phyloP scores from a whole-genome alignment of 306 rosid genomes.

The Abrus precatorius region DNA sequence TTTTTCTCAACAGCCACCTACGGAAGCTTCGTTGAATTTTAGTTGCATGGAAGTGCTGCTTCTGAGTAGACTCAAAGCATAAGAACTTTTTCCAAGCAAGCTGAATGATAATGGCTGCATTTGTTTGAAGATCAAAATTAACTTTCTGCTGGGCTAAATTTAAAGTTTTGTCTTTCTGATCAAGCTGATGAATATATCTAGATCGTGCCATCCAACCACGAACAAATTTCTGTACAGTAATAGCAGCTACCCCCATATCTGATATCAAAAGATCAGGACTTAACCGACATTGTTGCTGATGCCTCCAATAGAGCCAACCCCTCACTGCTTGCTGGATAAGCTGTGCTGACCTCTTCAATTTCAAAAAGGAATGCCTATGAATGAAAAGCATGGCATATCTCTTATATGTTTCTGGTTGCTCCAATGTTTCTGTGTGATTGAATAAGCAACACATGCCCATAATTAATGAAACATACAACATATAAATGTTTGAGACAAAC shows the following conservation, averaged over 20 bases:
- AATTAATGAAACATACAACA: slow-evolving; percentile 36
- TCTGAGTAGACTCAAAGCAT: slow-evolving; percentile 44
- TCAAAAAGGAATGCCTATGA: slow-evolving; percentile 59
- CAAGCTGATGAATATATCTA: slow-evolving; percentile 48
- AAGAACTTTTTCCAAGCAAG: slow-evolving; percentile 62
- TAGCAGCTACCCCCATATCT: slow-evolving; percentile 58
- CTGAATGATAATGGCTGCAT: slow-evolving; percentile 64
- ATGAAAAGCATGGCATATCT: slow-evolving; percentile 56
- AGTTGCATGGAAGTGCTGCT: slow-evolving; percentile 60
- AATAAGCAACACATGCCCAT: slow-evolving; percentile 44
- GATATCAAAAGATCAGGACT: slow-evolving; percentile 32
- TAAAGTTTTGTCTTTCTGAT: slow-evolving; percentile 49
- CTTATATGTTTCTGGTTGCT: slow-evolving; percentile 49
- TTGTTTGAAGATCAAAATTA: slow-evolving; percentile 50
- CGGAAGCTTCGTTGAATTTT: slow-evolving; percentile 74
- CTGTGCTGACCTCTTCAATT: slow-evolving; percentile 58
- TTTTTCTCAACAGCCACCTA: slow-evolving; percentile 70
- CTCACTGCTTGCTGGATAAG: slow-evolving; percentile 66
- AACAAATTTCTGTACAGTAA: slow-evolving; percentile 61
- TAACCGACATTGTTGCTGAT: slow-evolving; percentile 36
- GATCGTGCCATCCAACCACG: slow-evolving; percentile 66
- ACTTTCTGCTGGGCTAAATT: slow-evolving; percentile 41
- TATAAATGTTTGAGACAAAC: slow-evolving; percentile 24
- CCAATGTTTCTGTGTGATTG: slow-evolving; percentile 56
- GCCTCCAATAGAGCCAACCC: slow-evolving; percentile 66